These are phyloP conservation scores for Scleromitrula shiraiana DNA, from an alignment of 2,329 filamentous ascomycete genomes.

Conservation along the genomic window DNA sequence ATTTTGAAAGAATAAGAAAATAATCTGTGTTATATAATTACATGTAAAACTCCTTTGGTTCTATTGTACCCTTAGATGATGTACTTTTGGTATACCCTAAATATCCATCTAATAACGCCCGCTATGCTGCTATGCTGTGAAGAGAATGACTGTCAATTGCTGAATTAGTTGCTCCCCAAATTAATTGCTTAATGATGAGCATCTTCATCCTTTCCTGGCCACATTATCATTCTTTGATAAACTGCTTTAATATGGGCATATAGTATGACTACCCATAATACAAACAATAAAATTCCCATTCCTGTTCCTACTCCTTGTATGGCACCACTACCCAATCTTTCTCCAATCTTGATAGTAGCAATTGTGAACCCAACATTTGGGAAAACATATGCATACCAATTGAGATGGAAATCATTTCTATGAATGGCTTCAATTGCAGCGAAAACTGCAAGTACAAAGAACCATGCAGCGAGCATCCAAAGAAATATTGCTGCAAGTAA, in stretches of 20 bases:
- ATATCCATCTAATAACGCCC: constrained; percentile 1
- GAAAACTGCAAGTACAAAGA: constrained; percentile 39
- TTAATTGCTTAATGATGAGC: constrained; percentile 16
- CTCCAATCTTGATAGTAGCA: constrained; percentile 46
- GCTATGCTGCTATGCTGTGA: not conserved
- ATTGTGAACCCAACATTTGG: constrained; percentile 53
- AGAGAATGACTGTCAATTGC: constrained; percentile 4
- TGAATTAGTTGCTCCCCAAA: not conserved
- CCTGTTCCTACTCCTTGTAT: constrained; percentile 42
- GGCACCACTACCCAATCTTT: constrained; percentile 37
- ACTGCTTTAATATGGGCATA: constrained; percentile 27
- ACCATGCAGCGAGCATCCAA: constrained; percentile 55
- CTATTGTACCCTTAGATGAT: not conserved
- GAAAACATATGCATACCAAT: constrained; percentile 58
- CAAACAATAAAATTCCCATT: constrained; percentile 40
- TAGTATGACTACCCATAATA: constrained; percentile 26
- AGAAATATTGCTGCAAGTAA: constrained; percentile 47
- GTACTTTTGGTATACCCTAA: not conserved
- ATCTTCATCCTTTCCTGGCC: constrained; percentile 32
- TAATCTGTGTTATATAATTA: constrained; percentile 1
- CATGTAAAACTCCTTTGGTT: not conserved
- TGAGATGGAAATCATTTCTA: constrained; percentile 49
- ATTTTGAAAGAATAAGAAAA: not conserved
- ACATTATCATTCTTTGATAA: constrained; percentile 27
- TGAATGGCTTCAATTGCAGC: constrained; percentile 29